A percentile compares a stretch with the other conserved stretches of the same genome.
These are phyloP conservation scores for Leishmania aethiopica DNA, from an alignment of 208 protist species.

Conservation along the genomic window DNA sequence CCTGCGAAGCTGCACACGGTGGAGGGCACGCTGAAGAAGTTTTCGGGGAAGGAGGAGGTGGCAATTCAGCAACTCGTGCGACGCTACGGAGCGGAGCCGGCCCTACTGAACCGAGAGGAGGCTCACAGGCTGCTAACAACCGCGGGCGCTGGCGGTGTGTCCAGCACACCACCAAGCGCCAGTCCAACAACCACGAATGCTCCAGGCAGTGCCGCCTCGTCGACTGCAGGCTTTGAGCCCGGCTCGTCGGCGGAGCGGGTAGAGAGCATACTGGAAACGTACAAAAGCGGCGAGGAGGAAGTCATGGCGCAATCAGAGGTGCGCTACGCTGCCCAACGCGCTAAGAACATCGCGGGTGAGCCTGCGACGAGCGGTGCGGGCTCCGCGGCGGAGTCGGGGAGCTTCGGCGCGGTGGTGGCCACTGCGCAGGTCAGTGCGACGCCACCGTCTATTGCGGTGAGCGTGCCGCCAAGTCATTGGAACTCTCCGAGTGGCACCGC, in stretches of 20 bases:
- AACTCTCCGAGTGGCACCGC: constrained; percentile 7
- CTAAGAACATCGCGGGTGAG: not conserved
- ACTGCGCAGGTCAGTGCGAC: not conserved
- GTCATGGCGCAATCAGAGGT: constrained; percentile 44
- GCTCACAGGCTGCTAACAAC: constrained; percentile 8
- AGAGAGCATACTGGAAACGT: constrained; percentile 35
- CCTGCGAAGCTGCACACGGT: constrained; percentile 52
- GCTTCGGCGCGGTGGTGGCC: not conserved
- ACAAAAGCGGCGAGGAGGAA: constrained; percentile 44
- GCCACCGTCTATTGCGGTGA: not conserved
- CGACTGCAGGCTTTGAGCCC: not conserved
- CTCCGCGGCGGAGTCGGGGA: not conserved
- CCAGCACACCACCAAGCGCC: constrained; percentile 8
- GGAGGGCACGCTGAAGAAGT: constrained; percentile 47
- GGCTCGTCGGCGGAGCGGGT: constrained; percentile 22
- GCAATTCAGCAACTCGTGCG: constrained; percentile 52
- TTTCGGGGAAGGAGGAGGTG: constrained; percentile 55
- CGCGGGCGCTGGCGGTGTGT: not conserved
- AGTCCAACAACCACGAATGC: not conserved
- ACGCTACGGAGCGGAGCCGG: constrained; percentile 58
- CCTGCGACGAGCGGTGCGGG: not conserved
- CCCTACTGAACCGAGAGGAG: constrained; percentile 13
- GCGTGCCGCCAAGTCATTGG: constrained; percentile 11
- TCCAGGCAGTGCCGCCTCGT: not conserved
- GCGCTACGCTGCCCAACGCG: constrained; percentile 25